A percentile compares a stretch with the other conserved stretches of the same genome.
phyloP scores from a whole-genome alignment of 2,329 filamentous ascomycete species.

The Decorospora gaudefroyi region DNA sequence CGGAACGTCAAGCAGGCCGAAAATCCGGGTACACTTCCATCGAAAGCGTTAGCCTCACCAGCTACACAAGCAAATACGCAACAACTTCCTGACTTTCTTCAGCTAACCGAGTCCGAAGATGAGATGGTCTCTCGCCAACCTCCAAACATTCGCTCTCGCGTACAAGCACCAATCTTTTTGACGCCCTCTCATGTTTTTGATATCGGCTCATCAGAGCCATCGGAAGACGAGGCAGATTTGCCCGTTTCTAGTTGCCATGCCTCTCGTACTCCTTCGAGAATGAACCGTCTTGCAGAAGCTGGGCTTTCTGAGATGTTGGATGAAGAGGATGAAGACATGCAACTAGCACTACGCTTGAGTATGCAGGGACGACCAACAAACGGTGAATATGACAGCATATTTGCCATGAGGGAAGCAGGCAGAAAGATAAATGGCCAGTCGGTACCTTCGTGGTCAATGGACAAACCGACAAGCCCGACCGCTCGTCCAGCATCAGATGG shows the following conservation, averaged over 20 bases:
- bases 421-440: slow-evolving; percentile 2
- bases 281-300: not conserved
- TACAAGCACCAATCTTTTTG: not conserved
- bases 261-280: not conserved
- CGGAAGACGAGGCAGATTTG: not conserved
- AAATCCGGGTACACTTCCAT: not conserved
- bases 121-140: not conserved
- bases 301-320: not conserved
- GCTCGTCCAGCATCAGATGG: not conserved
- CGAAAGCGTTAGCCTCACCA: too few relatives aligned
- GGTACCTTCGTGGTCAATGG: slow-evolving; percentile 10
- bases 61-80: not conserved
- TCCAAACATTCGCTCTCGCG: not conserved
- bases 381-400: slow-evolving; percentile 4
- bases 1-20: not conserved
- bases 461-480: not conserved
- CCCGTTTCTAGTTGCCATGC: not conserved
- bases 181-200: not conserved
- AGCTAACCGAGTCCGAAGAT: slow-evolving; percentile 20
- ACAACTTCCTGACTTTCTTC: slow-evolving; percentile 4
- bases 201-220: not conserved
- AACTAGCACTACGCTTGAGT: slow-evolving; percentile 18
- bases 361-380: slow-evolving; percentile 8
- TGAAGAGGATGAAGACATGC: slow-evolving; percentile 13
- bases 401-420: slow-evolving; percentile 10